A percentile compares a stretch with the other conserved stretches of the same genome.
Evolutionary conservation across 352 stramenopile species (phyloP).

Genomic region (Pythium diclinum): DNA sequence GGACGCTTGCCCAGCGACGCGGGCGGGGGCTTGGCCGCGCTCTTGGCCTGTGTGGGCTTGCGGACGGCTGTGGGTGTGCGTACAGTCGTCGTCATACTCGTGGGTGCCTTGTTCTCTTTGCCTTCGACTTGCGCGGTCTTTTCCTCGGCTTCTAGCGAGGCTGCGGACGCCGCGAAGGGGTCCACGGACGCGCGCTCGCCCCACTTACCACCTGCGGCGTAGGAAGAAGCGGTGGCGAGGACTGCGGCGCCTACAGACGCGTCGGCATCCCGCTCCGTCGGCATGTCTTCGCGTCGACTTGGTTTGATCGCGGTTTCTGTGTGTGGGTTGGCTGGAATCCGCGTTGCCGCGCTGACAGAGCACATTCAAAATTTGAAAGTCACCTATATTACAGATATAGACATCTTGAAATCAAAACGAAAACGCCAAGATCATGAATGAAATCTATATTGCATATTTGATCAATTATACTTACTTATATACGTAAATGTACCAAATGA

Average conservation of each 20-base stretch:
- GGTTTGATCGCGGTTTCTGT: not conserved
- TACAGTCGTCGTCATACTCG: not conserved
- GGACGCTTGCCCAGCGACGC: conserved; percentile 17
- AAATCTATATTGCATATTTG: no score
- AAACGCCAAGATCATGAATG: no score
- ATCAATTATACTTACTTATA: no score
- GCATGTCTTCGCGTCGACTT: not conserved
- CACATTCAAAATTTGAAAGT: conserved; percentile 1
- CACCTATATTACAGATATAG: not conserved
- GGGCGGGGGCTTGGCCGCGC: conserved; percentile 1
- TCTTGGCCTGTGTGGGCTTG: not conserved
- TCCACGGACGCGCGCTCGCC: conserved; percentile 9
- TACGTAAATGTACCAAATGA: no score
- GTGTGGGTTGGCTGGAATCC: not conserved
- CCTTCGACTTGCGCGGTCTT: not conserved
- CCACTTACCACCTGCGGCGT: conserved; percentile 7
- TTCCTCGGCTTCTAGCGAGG: not conserved
- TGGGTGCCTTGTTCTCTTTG: not conserved
- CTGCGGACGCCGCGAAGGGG: conserved; percentile 10
- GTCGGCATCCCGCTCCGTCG: conserved; percentile 7
- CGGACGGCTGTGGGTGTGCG: not conserved
- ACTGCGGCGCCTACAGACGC: not conserved
- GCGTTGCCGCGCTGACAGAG: not conserved
- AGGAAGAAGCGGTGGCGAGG: not conserved
- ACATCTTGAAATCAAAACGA: not conserved